These are phyloP conservation scores for Daedalea quercina DNA, from an alignment of 768 basidiomycete genomes.

Conservation along the genomic window DNA sequence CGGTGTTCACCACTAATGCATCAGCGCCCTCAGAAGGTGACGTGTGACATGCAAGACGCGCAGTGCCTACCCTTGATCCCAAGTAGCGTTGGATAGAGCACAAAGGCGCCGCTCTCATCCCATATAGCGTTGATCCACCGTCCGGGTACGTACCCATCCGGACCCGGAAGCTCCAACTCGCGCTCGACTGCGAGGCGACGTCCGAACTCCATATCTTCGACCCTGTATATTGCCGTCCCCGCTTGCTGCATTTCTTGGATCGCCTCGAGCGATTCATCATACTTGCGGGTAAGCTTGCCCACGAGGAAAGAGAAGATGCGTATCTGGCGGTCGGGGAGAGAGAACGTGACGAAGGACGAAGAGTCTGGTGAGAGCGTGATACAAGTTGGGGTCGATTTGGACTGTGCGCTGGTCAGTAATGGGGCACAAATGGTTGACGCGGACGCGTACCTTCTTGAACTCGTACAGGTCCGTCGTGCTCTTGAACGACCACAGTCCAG, in stretches of 20 bases:
- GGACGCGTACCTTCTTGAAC: conserved; percentile 80
- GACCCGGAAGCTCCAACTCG: conserved; percentile 80
- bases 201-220: conserved; percentile 99
- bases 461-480: conserved; percentile 91
- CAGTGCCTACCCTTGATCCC: conserved; percentile 80
- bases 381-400: conserved; percentile 87
- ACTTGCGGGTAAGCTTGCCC: conserved; percentile 86
- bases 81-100: conserved; percentile 88
- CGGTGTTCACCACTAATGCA: conserved; percentile 78
- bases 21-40: neutral
- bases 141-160: conserved; percentile 64
- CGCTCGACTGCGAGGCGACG: conserved; percentile 87
- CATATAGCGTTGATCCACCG: conserved; percentile 89
- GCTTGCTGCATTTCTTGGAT: conserved; percentile 99
- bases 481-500: conserved; percentile 86
- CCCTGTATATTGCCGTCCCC: conserved; percentile 83
- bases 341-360: conserved; percentile 88
- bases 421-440: neutral
- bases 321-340: conserved; percentile 88
- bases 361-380: conserved; percentile 87
- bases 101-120: conserved; percentile 96
- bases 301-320: conserved; percentile 88
- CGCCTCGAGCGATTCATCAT: conserved; percentile 89
- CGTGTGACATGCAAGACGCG: neutral
- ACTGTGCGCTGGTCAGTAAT: conserved; percentile 36